Evolutionary conservation across 768 basidiomycete species (phyloP).

Genomic region (Kwoniella bestiolae): DNA sequence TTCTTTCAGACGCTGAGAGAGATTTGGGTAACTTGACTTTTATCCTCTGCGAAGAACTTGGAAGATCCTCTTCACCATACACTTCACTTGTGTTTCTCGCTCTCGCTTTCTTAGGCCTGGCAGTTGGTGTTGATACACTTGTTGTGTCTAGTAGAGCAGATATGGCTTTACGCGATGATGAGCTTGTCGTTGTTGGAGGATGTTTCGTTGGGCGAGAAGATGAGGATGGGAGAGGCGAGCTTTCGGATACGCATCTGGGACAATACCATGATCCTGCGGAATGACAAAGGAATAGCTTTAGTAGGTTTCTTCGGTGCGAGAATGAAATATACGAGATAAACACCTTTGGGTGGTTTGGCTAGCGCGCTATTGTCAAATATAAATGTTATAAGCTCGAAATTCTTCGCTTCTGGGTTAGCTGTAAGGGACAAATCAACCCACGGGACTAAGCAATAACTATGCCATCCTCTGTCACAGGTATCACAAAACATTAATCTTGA

Average conservation of each 20-base stretch:
- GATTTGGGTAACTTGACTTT: slow-evolving; percentile 65
- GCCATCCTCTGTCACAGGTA: slow-evolving; percentile 74
- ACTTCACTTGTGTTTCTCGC: no score
- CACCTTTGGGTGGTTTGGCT: slow-evolving; percentile 70
- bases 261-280: slow-evolving; percentile 55
- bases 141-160: background rate
- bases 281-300: background rate
- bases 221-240: slow-evolving; percentile 5
- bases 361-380: slow-evolving; percentile 65
- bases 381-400: slow-evolving; percentile 59
- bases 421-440: slow-evolving; percentile 24
- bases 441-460: slow-evolving; percentile 53
- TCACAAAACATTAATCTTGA: slow-evolving; percentile 85
- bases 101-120: slow-evolving; percentile 21
- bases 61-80: slow-evolving; percentile 60
- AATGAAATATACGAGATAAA: slow-evolving; percentile 78
- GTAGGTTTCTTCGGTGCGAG: slow-evolving; percentile 43
- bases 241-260: slow-evolving; percentile 44
- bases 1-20: slow-evolving; percentile 1
- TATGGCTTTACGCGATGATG: slow-evolving; percentile 37
- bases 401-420: slow-evolving; percentile 60
- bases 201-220: background rate
- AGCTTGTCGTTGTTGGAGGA: background rate
- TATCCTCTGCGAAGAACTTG: slow-evolving; percentile 62
- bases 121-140: slow-evolving; percentile 23